Base-by-base conservation (phyloP, 2,329 filamentous ascomycete species). In the Fusarium globosum region DNA sequence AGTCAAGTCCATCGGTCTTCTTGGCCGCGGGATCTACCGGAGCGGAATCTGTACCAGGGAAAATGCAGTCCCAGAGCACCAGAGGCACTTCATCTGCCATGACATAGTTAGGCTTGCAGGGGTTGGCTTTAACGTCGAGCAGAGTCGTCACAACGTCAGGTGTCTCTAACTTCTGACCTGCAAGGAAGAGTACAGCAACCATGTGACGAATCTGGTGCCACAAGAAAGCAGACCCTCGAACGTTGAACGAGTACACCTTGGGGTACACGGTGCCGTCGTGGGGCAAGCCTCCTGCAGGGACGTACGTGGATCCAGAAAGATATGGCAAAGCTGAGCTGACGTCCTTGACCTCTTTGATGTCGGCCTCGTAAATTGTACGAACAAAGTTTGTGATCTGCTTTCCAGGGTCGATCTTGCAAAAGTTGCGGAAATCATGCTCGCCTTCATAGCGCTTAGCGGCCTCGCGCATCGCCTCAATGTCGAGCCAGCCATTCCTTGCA, bases 121-220 rank as follows among this genome's bases (percentile, higher is more conserved):
- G 94, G 76, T 91, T 92, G 72, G 88, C 88, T 35, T 85, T 78
- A 14, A 93, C 85, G 80, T 98, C 93, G 33, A 99, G 88, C 46
- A 99, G 86, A 30, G 92, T 87, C 58, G 90, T 87, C 48, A 98
- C 86, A 20, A 98, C 83, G 1, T 88, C 88, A 1, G 95, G 93
- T 35, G 86, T 80, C 81, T 99, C 96, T 21, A 97, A 88, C 1
- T 94, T 91, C 83, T 99, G 96, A 35, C 94, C 96, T 14, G 98
- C 91, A 16, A 96, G 86, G 85, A 99, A 98, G n/a, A 99, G 86
- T 12, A 98, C 86, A 21, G 92, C 90, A n/a, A 97, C 91, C 90
- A 99, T 95, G 84, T 96, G 94, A 30, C 96, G 91, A 75, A 99
- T 97, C 84, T 99, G 96, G 83, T 99, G 96, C 96, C 96, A 99